Conservation (phyloP, 495 filamentous ascomycete genomes). For the Filosporella fistucella region DNA sequence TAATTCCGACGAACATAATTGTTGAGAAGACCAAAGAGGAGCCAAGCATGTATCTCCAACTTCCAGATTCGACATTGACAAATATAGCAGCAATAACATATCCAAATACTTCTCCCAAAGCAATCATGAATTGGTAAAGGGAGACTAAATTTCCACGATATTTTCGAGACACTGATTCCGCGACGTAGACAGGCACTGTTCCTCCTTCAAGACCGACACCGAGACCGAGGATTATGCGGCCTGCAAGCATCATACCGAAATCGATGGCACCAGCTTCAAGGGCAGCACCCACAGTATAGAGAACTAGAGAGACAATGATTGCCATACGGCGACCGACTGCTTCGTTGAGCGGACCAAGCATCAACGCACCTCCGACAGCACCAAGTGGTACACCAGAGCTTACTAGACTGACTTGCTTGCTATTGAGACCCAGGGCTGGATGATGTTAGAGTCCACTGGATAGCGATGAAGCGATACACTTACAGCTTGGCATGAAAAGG, state of each 20-base stretch:
- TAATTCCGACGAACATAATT: conserved; percentile 53
- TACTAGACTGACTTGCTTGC: conserved; percentile 45
- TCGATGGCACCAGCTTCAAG: conserved; percentile 54
- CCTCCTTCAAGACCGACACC: conserved; percentile 59
- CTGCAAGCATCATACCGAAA: conserved; percentile 56
- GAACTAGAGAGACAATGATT: conserved; percentile 52
- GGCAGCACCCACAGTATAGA: conserved; percentile 56
- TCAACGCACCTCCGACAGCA: conserved; percentile 54
- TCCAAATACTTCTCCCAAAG: conserved; percentile 57
- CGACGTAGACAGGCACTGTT: conserved; percentile 56
- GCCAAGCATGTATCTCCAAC: conserved; percentile 64
- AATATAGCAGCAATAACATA: conserved; percentile 61
- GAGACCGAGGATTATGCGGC: conserved; percentile 53
- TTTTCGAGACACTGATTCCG: conserved; percentile 41
- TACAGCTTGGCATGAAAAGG: conserved; percentile 42
- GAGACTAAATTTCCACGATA: conserved; percentile 59
- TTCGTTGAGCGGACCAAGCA: conserved; percentile 53
- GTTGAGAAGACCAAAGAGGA: conserved; percentile 60
- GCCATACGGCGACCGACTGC: conserved; percentile 52
- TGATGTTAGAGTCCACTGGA: not conserved
- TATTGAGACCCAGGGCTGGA: conserved; percentile 35
- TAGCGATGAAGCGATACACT: not conserved
- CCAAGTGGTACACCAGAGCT: conserved; percentile 57
- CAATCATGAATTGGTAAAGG: conserved; percentile 60
- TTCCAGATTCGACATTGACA: conserved; percentile 45